Percentiles rank a stretch among this genome's conserved stretches.
These are phyloP conservation scores for Nigrospora osmanthi DNA, from an alignment of 2,329 filamentous ascomycete species.

Conservation along the genomic window DNA sequence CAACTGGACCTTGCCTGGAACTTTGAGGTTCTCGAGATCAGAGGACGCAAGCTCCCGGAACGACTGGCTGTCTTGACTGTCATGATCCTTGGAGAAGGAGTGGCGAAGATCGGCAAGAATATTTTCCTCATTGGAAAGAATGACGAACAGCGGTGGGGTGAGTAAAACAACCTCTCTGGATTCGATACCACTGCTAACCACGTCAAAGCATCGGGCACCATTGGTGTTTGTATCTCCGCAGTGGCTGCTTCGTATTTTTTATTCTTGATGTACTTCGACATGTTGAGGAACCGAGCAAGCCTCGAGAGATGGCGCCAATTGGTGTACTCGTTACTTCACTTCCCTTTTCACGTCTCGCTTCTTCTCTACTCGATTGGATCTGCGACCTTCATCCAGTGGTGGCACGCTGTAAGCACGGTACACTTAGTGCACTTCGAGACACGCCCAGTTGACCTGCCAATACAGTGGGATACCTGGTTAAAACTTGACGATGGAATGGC, in stretches of 20 bases:
- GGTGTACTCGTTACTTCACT: slow-evolving; percentile 47
- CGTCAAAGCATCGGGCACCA: slow-evolving; percentile 11
- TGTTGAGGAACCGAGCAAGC: slow-evolving; percentile 56
- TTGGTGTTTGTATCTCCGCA: slow-evolving; percentile 28
- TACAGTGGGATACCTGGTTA: neutral
- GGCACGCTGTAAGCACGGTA: slow-evolving; percentile 17
- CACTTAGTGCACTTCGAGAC: no score
- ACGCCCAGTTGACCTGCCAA: no score
- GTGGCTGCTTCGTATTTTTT: slow-evolving; percentile 30
- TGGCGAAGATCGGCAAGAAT: slow-evolving; percentile 41
- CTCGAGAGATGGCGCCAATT: slow-evolving; percentile 47
- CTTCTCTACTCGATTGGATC: slow-evolving; percentile 54
- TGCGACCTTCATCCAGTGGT: slow-evolving; percentile 44
- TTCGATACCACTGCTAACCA: neutral
- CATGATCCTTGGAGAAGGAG: slow-evolving; percentile 58
- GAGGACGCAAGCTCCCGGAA: slow-evolving; percentile 54
- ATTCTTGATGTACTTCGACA: slow-evolving; percentile 44
- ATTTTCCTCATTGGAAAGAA: slow-evolving; percentile 39
- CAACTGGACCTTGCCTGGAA: slow-evolving; percentile 43
- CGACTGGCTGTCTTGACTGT: slow-evolving; percentile 56
- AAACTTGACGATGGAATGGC: no score
- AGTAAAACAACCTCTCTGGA: slow-evolving; percentile 1
- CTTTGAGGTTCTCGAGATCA: slow-evolving; percentile 50
- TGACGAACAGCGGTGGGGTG: slow-evolving; percentile 26
- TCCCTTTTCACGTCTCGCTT: slow-evolving; percentile 54